Evolutionary conservation across 164 flowering plant genomes (phyloP), one percentile per base, ranked within the genome.

Genomic region (Annona cherimola): DNA sequence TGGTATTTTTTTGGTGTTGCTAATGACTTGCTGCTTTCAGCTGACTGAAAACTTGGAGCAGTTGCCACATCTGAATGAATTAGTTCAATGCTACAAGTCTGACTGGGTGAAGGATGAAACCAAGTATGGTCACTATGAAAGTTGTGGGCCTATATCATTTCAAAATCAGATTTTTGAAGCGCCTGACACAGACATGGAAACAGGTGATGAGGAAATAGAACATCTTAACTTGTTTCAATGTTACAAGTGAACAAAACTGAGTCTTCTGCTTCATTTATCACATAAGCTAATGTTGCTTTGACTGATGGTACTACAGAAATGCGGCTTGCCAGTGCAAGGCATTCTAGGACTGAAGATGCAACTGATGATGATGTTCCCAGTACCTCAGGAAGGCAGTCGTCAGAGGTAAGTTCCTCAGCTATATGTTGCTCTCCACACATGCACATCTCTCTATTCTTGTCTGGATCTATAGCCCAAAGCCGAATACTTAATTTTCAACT

Each of bases 111-210:
- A 93, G 73, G 96, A 95, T 83, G 97, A 86, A 20, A 82, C 67
- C 82, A 95, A 95, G 87, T 93, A 95, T 83, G 99, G 99, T 59
- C 96, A 86, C 72, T 95, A 87, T 78, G 97, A 95, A 73, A 85
- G 88, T 79, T 74, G 86, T 45, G 73, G 81, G 65, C 83, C 88
- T 14, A 44, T 77, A 65, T 73, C 83, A 20, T 91, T 93, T 75
- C 87, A 84, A 63, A 93, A 77, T 83, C 99, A 95, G 72, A 87
- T 91, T 73, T 95, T 86, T 81, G 99, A 95, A 82, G 99, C 94
- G 42, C 97, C 97, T 72, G 98, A 95, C 72, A 95, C 99, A 26
- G 99, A 95, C 76, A 83, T 90, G 61, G 98, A 95, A 86, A 95
- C 96, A 73, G 99, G 99, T 89, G 71, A 69, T 71, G 66, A 44